Evolutionary conservation across 768 basidiomycete genomes (phyloP).

Genomic region (Agrocybe praecox): DNA sequence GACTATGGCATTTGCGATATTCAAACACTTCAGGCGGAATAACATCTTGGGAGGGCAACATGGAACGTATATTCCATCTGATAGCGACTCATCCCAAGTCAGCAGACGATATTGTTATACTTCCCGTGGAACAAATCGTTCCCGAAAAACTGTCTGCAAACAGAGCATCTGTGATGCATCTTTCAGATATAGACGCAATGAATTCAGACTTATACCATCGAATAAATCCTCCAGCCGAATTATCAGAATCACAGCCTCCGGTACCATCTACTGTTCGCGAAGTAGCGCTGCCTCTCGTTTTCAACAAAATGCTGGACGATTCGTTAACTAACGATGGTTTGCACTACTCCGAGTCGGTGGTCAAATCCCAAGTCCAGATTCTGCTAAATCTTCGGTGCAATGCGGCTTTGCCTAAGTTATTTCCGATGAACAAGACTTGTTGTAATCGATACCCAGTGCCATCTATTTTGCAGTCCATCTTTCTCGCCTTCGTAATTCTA

Average conservation of each 20-base stretch:
- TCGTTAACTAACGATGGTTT: constrained; percentile 83
- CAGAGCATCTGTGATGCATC: constrained; percentile 68
- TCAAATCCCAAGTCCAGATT: constrained; percentile 73
- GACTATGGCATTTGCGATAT: constrained; percentile 89
- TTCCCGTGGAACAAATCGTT: constrained; percentile 79
- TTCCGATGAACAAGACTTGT: constrained; percentile 77
- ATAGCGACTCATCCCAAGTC: constrained; percentile 43
- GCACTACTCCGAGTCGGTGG: constrained; percentile 69
- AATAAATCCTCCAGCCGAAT: constrained; percentile 40
- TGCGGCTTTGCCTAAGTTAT: constrained; percentile 58
- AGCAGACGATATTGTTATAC: constrained; percentile 75
- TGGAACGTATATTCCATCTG: constrained; percentile 63
- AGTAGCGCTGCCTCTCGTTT: constrained; percentile 70
- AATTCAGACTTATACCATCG: constrained; percentile 83
- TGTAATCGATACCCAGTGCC: constrained; percentile 79
- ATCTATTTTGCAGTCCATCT: constrained; percentile 52
- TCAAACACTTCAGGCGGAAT: constrained; percentile 72
- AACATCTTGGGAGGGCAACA: constrained; percentile 74
- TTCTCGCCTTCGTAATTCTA: constrained; percentile 48
- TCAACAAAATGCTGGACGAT: constrained; percentile 78
- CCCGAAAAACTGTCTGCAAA: constrained; percentile 63
- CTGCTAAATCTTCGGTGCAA: constrained; percentile 86
- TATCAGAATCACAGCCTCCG: constrained; percentile 1
- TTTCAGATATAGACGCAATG: constrained; percentile 88
- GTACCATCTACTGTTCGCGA: constrained; percentile 19